These are phyloP conservation scores for Fusarium sublunatum DNA, from an alignment of 2,329 filamentous ascomycete species.

Conservation along the genomic window DNA sequence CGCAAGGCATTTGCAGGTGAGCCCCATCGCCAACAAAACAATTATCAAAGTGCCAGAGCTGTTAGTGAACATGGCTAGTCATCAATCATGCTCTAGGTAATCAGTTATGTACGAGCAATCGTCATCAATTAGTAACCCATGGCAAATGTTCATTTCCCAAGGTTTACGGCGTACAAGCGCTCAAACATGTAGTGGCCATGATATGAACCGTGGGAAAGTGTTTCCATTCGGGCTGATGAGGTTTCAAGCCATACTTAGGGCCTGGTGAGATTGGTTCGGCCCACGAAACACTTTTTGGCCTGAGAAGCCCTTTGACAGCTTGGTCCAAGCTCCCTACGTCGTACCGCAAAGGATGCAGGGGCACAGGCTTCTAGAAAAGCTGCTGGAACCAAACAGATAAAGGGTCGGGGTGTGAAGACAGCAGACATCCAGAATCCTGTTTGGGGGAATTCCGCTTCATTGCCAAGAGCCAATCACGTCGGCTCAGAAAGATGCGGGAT, in stretches of 20 bases:
- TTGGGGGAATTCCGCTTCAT: constrained; percentile 31
- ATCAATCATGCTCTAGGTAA: constrained; percentile 8
- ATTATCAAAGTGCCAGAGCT: constrained; percentile 16
- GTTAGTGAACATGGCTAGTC: constrained; percentile 17
- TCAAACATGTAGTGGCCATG: neutral
- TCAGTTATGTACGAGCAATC: constrained; percentile 15
- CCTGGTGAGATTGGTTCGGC: constrained; percentile 4
- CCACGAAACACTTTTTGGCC: constrained; percentile 3
- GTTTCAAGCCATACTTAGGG: constrained; percentile 7
- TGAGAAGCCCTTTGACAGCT: constrained; percentile 22
- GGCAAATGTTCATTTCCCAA: constrained; percentile 21
- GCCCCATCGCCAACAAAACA: constrained; percentile 28
- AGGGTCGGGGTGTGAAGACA: constrained; percentile 34
- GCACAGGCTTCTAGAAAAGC: constrained; percentile 47
- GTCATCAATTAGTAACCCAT: constrained; percentile 8
- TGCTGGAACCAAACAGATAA: constrained; percentile 40
- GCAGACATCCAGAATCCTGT: constrained; percentile 37
- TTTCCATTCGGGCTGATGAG: too few relatives aligned
- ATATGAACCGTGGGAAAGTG: constrained; percentile 2
- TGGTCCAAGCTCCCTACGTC: constrained; percentile 45
- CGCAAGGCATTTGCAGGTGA: constrained; percentile 14
- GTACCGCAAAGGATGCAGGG: constrained; percentile 41
- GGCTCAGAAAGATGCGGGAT: constrained; percentile 39
- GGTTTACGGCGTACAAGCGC: neutral
- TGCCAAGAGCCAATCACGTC: constrained; percentile 37